Conservation (phyloP, 179 eudicot genomes). For the Nepenthes alata region DNA sequence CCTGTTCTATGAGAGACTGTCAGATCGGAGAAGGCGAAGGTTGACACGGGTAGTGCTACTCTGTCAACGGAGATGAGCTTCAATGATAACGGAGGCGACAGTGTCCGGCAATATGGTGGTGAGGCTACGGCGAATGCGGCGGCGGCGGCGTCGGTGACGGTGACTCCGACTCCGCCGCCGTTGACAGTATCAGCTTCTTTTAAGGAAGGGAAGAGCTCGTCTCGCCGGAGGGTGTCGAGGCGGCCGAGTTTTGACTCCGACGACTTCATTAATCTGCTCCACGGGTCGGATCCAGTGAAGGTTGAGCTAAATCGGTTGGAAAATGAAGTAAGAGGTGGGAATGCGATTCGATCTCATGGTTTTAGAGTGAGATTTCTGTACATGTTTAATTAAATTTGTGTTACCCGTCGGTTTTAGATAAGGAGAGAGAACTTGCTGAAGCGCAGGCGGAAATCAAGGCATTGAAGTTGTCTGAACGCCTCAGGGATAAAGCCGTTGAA, state of each 20-base stretch:
- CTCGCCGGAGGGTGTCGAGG: constrained; percentile 45
- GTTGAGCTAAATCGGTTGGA: constrained; percentile 81
- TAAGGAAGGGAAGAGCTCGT: constrained; percentile 39
- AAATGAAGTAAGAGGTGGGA: constrained; percentile 76
- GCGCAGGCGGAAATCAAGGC: constrained; percentile 83
- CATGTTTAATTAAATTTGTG: constrained; percentile 1
- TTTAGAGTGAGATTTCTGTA: background rate
- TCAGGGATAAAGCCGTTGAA: constrained; percentile 82
- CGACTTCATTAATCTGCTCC: constrained; percentile 66
- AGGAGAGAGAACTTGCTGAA: constrained; percentile 73
- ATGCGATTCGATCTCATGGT: constrained; percentile 16
- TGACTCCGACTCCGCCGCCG: constrained; percentile 17
- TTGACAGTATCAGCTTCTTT: constrained; percentile 49
- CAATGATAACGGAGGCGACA: constrained; percentile 6
- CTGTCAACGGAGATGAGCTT: background rate
- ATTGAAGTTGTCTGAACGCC: constrained; percentile 64
- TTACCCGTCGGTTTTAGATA: constrained; percentile 36
- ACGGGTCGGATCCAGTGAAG: constrained; percentile 97
- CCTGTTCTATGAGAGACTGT: background rate
- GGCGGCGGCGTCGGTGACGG: constrained; percentile 3
- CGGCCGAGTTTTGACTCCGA: constrained; percentile 77
- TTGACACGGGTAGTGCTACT: background rate
- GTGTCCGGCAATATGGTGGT: constrained; percentile 5
- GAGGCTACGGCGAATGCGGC: background rate
- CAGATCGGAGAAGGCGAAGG: constrained; percentile 1